Conservation (phyloP, 371 early-diverging fungal species). For the Mucor indicus region DNA sequence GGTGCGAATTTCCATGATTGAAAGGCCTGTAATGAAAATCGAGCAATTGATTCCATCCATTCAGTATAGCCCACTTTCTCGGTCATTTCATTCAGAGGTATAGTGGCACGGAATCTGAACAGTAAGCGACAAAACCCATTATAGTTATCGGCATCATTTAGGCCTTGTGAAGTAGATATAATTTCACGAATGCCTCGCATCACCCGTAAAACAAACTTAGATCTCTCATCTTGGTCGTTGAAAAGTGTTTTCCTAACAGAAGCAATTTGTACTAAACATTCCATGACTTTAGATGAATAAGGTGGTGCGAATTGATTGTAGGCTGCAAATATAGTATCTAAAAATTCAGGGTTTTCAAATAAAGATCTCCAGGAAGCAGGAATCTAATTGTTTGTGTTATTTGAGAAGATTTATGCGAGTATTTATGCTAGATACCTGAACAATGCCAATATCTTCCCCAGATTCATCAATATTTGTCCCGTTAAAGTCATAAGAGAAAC, state of each 20-base stretch:
- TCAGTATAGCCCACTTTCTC: constrained; percentile 65
- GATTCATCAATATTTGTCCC: constrained; percentile 85
- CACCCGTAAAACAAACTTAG: constrained; percentile 64
- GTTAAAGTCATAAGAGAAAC: constrained; percentile 84
- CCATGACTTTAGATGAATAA: constrained; percentile 66
- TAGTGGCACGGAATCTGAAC: constrained; percentile 77
- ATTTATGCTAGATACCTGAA: constrained; percentile 63
- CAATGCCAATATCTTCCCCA: constrained; percentile 76
- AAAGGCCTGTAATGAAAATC: constrained; percentile 76
- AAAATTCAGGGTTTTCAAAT: constrained; percentile 64
- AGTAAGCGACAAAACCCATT: constrained; percentile 86
- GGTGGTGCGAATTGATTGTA: constrained; percentile 62
- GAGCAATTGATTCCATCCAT: constrained; percentile 72
- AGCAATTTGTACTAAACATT: constrained; percentile 76
- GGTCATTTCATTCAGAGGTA: constrained; percentile 75
- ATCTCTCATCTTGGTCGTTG: constrained; percentile 64
- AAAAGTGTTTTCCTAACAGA: constrained; percentile 85
- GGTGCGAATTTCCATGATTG: constrained; percentile 61
- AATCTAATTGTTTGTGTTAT: constrained; percentile 38
- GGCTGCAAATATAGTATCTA: constrained; percentile 72
- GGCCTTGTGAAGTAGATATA: constrained; percentile 56
- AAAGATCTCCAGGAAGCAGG: constrained; percentile 76
- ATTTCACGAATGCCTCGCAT: constrained; percentile 74
- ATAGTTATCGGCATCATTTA: constrained; percentile 74
- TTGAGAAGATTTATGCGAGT: background rate